Conservation (phyloP, 108 stramenopile genomes). For the Nitzschia sp. region DNA sequence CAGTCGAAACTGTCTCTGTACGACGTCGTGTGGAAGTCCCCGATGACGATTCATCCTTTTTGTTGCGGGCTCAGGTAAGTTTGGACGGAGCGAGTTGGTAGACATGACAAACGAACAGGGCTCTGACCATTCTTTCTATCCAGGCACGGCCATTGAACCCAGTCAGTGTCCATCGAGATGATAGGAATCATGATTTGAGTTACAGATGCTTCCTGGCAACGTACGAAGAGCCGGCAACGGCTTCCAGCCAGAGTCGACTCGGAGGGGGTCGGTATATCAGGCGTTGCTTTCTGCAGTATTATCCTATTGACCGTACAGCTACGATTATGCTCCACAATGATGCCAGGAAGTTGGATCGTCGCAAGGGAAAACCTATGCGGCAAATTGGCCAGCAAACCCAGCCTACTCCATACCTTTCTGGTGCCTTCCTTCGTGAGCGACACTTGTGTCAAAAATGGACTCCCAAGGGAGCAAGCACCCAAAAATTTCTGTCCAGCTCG, state of each 20-base stretch:
- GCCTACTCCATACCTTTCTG: slow-evolving; percentile 37
- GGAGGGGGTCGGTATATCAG: slow-evolving; percentile 64
- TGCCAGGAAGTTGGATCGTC: slow-evolving; percentile 52
- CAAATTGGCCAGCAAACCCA: slow-evolving; percentile 2
- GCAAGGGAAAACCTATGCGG: slow-evolving; percentile 26
- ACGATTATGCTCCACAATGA: slow-evolving; percentile 55
- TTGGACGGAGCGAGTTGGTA: neutral
- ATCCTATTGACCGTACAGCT: slow-evolving; percentile 77
- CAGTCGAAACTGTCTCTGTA: slow-evolving; percentile 58
- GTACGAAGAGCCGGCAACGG: slow-evolving; percentile 75
- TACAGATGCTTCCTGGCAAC: slow-evolving; percentile 78
- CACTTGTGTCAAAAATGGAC: slow-evolving; percentile 55
- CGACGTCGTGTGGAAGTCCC: slow-evolving; percentile 76
- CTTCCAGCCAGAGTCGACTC: slow-evolving; percentile 46
- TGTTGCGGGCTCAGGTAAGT: slow-evolving; percentile 66
- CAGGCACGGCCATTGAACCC: slow-evolving; percentile 65
- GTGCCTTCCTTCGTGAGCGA: slow-evolving; percentile 45
- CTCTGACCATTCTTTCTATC: neutral
- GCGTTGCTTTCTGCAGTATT: slow-evolving; percentile 77
- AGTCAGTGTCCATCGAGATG: slow-evolving; percentile 72
- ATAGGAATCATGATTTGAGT: slow-evolving; percentile 62
- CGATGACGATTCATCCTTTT: slow-evolving; percentile 86
- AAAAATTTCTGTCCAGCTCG: slow-evolving; percentile 53
- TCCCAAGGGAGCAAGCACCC: slow-evolving; percentile 36
- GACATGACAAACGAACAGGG: neutral